These are phyloP conservation scores for Blastomyces gilchristii DNA, from an alignment of 2,329 filamentous ascomycete genomes.

Conservation along the genomic window DNA sequence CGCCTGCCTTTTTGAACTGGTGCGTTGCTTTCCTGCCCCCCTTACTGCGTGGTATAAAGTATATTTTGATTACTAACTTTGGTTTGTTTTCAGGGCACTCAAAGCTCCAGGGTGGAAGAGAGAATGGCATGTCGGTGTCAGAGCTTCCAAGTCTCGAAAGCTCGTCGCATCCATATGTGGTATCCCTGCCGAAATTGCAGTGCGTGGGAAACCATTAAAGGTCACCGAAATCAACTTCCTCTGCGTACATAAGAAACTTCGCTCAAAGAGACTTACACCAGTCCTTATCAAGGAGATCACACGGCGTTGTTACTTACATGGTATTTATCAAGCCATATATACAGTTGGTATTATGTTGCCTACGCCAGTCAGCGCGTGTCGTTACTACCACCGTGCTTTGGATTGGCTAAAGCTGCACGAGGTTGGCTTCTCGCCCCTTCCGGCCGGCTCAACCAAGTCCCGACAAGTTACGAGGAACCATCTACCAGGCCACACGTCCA, in stretches of 20 bases:
- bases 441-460: conserved; percentile 68
- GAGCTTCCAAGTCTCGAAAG: conserved; percentile 69
- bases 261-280: conserved; percentile 81
- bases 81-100: conserved; percentile 55
- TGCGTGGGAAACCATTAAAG: conserved; percentile 64
- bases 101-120: conserved; percentile 90
- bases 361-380: conserved; percentile 81
- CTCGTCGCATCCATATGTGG: conserved; percentile 94
- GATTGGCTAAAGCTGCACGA: conserved; percentile 97
- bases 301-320: conserved; percentile 73
- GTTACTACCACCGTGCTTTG: conserved; percentile 88
- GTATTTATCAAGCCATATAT: conserved; percentile 91
- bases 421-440: conserved; percentile 84
- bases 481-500: conserved; percentile 62
- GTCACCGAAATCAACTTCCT: conserved; percentile 97
- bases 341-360: conserved; percentile 86
- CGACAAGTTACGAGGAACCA: conserved; percentile 80
- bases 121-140: conserved; percentile 91
- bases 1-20: conserved; percentile 79
- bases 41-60: not conserved
- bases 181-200: conserved; percentile 71
- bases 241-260: conserved; percentile 95
- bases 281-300: conserved; percentile 98
- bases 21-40: conserved; percentile 29
- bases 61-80: not conserved